These are phyloP conservation scores for Fusarium vanettenii DNA, from an alignment of 2,329 filamentous ascomycete genomes.

Conservation along the genomic window DNA sequence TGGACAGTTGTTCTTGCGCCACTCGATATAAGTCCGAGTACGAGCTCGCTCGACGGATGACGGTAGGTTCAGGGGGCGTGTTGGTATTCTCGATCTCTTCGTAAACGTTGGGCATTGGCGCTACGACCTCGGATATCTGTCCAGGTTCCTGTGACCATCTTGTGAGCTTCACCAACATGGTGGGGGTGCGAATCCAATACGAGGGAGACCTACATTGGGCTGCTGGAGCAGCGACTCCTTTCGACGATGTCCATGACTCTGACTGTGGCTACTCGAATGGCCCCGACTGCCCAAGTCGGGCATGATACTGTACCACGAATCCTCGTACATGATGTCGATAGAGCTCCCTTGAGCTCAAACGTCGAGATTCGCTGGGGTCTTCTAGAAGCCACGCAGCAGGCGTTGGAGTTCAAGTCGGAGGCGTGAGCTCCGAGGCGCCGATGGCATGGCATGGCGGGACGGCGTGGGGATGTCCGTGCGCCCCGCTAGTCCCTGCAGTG, in stretches of 20 bases:
- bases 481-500: slow-evolving; percentile 25
- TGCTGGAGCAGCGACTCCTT: slow-evolving; percentile 77
- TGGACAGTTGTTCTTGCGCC: slow-evolving; percentile 66
- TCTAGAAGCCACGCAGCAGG: slow-evolving; percentile 46
- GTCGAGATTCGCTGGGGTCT: slow-evolving; percentile 26
- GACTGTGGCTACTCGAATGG: slow-evolving; percentile 55
- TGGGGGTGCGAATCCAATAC: slow-evolving; percentile 21
- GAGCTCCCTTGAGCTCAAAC: slow-evolving; percentile 30
- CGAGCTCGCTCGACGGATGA: slow-evolving; percentile 77
- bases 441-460: slow-evolving; percentile 32
- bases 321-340: slow-evolving; percentile 76
- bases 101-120: slow-evolving; percentile 67
- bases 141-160: slow-evolving; percentile 60
- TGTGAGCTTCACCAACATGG: slow-evolving; percentile 41
- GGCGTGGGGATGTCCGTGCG: slow-evolving; percentile 27
- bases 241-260: slow-evolving; percentile 68
- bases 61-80: slow-evolving; percentile 73
- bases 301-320: slow-evolving; percentile 85
- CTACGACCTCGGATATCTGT: slow-evolving; percentile 62
- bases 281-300: slow-evolving; percentile 67
- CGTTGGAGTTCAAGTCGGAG: slow-evolving; percentile 44
- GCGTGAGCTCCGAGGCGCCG: slow-evolving; percentile 45
- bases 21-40: slow-evolving; percentile 79
- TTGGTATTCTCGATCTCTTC: slow-evolving; percentile 67
- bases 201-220: slow-evolving; percentile 61